These are phyloP conservation scores for Rossbeevera mucosa DNA, from an alignment of 768 basidiomycete genomes.

Conservation along the genomic window DNA sequence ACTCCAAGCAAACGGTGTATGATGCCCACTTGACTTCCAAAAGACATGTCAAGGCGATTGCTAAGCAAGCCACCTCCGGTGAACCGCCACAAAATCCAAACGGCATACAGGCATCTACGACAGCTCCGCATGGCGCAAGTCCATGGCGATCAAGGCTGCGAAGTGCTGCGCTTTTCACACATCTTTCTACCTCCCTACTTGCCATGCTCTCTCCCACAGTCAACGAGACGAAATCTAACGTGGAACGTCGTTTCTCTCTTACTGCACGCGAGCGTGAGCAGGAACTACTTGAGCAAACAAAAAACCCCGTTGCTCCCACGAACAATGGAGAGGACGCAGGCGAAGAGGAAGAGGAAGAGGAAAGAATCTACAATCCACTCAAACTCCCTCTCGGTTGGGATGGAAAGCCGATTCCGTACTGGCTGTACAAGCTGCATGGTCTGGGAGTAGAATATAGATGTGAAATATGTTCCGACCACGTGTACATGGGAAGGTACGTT, in stretches of 20 bases:
- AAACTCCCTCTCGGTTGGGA: conserved; percentile 98
- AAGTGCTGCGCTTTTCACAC: conserved; percentile 65
- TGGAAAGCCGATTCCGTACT: conserved; percentile 98
- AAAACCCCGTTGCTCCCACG: conserved; percentile 46
- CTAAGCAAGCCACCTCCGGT: conserved; percentile 55
- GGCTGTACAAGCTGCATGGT: conserved; percentile 97
- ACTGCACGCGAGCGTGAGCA: conserved; percentile 98
- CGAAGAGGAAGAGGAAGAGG: conserved; percentile 92
- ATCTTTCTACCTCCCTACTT: conserved; percentile 67
- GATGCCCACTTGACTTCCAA: conserved; percentile 94
- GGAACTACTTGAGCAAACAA: conserved; percentile 72
- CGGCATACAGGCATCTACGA: conserved; percentile 24
- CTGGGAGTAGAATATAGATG: conserved; percentile 97
- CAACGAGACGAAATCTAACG: conserved; percentile 91
- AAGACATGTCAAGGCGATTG: conserved; percentile 90
- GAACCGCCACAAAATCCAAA: conserved; percentile 34
- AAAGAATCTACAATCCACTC: conserved; percentile 95
- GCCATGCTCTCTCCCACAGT: conserved; percentile 58
- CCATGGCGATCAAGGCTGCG: conserved; percentile 47
- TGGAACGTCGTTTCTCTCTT: conserved; percentile 92
- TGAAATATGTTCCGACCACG: conserved; percentile 95
- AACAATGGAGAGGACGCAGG: conserved; percentile 42
- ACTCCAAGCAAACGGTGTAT: conserved; percentile 97
- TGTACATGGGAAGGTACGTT: conserved; percentile 89
- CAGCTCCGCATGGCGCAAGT: conserved; percentile 31